These are phyloP conservation scores for Metschnikowia chrysomelidarum DNA, from an alignment of 805 yeast genomes.

Conservation along the genomic window DNA sequence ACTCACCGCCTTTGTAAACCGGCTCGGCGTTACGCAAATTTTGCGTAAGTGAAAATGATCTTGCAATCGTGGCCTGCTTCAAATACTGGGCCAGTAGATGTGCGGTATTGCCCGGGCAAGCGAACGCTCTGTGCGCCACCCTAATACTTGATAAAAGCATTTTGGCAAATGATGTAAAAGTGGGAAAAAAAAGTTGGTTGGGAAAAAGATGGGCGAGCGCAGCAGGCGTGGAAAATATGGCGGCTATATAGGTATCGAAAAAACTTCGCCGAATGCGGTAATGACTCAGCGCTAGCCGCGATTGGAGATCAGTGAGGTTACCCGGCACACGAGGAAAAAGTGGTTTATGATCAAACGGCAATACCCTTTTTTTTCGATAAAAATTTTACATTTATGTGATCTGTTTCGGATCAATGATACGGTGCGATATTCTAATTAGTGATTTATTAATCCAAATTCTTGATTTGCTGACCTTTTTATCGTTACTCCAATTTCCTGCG, in stretches of 20 bases:
- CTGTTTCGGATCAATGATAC: too few species aligned
- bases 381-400: too few species aligned
- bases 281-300: constrained; percentile 27
- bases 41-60: constrained; percentile 4
- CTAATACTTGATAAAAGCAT: constrained; percentile 13
- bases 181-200: background rate
- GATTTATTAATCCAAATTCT: too few species aligned
- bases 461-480: too few species aligned
- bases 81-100: constrained; percentile 8
- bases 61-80: constrained; percentile 2
- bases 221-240: constrained; percentile 7
- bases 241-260: constrained; percentile 15
- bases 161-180: background rate
- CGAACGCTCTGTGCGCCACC: constrained; percentile 9
- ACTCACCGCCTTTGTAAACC: constrained; percentile 61
- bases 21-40: constrained; percentile 16
- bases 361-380: too few species aligned
- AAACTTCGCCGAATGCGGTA: constrained; percentile 22
- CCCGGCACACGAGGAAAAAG: constrained; percentile 17
- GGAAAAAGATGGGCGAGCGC: background rate
- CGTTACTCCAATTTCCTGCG: too few species aligned
- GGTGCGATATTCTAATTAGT: too few species aligned
- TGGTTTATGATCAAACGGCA: too few species aligned
- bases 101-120: constrained; percentile 7
- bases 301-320: constrained; percentile 22